Percentiles rank a stretch among this genome's conserved stretches.
Evolutionary conservation across 1,284 basidiomycete genomes (phyloP).

Genomic region (Ustilago shanxiensis): DNA sequence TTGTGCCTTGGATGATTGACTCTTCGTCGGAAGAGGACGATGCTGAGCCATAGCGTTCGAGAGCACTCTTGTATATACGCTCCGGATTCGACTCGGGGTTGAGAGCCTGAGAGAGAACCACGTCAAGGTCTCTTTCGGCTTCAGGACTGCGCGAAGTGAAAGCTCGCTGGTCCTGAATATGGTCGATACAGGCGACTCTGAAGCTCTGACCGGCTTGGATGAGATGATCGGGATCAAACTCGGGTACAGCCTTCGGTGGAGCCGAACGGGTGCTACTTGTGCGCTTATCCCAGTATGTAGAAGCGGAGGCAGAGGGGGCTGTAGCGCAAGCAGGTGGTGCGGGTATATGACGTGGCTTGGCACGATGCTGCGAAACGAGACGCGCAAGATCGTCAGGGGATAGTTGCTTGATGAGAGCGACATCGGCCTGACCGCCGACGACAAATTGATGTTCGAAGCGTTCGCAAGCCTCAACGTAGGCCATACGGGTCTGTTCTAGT

Average conservation of each 20-base stretch:
- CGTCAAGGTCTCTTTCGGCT: conserved; percentile 10
- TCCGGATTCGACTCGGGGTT: conserved; percentile 41
- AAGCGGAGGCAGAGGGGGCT: background rate
- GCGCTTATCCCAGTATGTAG: conserved; percentile 14
- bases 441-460: conserved; percentile 28
- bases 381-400: conserved; percentile 1
- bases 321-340: conserved; percentile 1
- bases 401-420: conserved; percentile 19
- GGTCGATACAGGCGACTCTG: conserved; percentile 25
- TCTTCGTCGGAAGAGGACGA: background rate
- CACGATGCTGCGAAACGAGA: conserved; percentile 3
- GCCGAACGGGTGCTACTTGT: background rate
- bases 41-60: conserved; percentile 1
- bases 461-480: conserved; percentile 34
- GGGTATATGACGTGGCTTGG: conserved; percentile 19
- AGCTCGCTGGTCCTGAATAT: background rate
- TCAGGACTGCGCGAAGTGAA: background rate
- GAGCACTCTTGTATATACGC: conserved; percentile 10
- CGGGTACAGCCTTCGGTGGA: background rate
- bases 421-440: conserved; percentile 18
- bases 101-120: conserved; percentile 23
- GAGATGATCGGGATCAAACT: conserved; percentile 22
- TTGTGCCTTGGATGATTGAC: conserved; percentile 8
- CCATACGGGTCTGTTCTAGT: conserved; percentile 19
- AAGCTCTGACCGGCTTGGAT: conserved; percentile 22